These are phyloP conservation scores for Phyllosticta citriasiana DNA, from an alignment of 2,329 filamentous ascomycete species.

Conservation along the genomic window DNA sequence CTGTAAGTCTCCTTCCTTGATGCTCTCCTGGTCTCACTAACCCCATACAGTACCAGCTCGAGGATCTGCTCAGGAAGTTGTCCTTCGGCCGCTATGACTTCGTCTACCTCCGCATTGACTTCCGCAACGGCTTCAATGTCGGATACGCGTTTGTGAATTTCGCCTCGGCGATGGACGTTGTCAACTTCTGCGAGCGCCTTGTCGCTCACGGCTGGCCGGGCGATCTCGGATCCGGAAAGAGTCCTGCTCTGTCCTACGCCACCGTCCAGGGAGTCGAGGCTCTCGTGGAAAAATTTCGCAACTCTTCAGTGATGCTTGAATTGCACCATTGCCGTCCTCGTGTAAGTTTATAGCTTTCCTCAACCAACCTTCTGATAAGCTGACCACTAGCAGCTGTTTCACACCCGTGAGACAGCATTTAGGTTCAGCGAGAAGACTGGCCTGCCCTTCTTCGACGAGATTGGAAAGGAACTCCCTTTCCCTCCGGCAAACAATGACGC, in stretches of 20 bases:
- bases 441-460: slow-evolving; percentile 27
- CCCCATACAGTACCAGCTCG: slow-evolving; percentile 40
- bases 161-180: slow-evolving; percentile 63
- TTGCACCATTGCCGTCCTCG: slow-evolving; percentile 73
- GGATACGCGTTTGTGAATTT: slow-evolving; percentile 99
- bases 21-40: slow-evolving; percentile 13
- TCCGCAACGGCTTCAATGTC: slow-evolving; percentile 50
- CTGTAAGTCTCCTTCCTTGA: slow-evolving; percentile 23
- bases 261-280: slow-evolving; percentile 91
- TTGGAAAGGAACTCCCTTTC: slow-evolving; percentile 65
- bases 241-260: slow-evolving; percentile 89
- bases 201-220: slow-evolving; percentile 14
- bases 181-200: slow-evolving; percentile 33
- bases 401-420: slow-evolving; percentile 38
- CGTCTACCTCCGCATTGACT: slow-evolving; percentile 79
- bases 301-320: slow-evolving; percentile 93
- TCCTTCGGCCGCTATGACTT: slow-evolving; percentile 85
- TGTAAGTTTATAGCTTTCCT: slow-evolving; percentile 34
- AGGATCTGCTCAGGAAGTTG: slow-evolving; percentile 67
- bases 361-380: background rate
- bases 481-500: slow-evolving; percentile 72
- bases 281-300: slow-evolving; percentile 88
- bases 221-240: slow-evolving; percentile 59
- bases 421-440: slow-evolving; percentile 18
- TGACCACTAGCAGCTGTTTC: slow-evolving; percentile 31